These are phyloP conservation scores for Exserohilum turcica DNA, from an alignment of 2,329 filamentous ascomycete genomes.

Conservation along the genomic window DNA sequence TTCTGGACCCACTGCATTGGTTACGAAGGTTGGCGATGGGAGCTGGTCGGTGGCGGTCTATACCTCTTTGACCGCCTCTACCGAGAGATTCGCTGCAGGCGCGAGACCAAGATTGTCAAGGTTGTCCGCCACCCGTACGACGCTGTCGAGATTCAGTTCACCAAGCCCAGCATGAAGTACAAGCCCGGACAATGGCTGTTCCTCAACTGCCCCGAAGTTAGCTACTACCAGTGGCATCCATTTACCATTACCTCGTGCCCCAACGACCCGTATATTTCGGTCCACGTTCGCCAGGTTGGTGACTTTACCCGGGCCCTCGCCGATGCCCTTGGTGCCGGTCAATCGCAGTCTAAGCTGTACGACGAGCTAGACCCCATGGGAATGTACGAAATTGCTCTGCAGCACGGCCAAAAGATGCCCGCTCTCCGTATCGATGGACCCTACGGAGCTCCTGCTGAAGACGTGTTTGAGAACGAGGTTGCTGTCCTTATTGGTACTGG, in stretches of 20 bases:
- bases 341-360: constrained; percentile 85
- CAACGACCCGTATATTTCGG: constrained; percentile 89
- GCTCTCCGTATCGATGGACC: constrained; percentile 88
- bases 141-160: constrained; percentile 95
- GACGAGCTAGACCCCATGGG: constrained; percentile 89
- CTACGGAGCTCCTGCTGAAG: constrained; percentile 94
- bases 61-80: constrained; percentile 90
- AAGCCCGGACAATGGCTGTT: constrained; percentile 99
- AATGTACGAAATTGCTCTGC: constrained; percentile 96
- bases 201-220: constrained; percentile 88
- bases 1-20: constrained; percentile 96
- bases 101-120: constrained; percentile 86
- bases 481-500: constrained; percentile 84
- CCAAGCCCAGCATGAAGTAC: constrained; percentile 95
- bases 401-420: constrained; percentile 93
- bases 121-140: constrained; percentile 97
- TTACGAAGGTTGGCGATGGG: constrained; percentile 97
- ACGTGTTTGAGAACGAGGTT: constrained; percentile 93
- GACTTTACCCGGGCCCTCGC: constrained; percentile 96
- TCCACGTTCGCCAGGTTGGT: constrained; percentile 94
- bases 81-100: constrained; percentile 83
- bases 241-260: constrained; percentile 99
- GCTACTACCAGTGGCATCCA: constrained; percentile 92
- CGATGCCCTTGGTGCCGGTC: constrained; percentile 89
- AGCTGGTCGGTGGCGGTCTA: constrained; percentile 80